These are phyloP conservation scores for Crithidia expoeki DNA, from an alignment of 208 protist genomes.

Conservation along the genomic window DNA sequence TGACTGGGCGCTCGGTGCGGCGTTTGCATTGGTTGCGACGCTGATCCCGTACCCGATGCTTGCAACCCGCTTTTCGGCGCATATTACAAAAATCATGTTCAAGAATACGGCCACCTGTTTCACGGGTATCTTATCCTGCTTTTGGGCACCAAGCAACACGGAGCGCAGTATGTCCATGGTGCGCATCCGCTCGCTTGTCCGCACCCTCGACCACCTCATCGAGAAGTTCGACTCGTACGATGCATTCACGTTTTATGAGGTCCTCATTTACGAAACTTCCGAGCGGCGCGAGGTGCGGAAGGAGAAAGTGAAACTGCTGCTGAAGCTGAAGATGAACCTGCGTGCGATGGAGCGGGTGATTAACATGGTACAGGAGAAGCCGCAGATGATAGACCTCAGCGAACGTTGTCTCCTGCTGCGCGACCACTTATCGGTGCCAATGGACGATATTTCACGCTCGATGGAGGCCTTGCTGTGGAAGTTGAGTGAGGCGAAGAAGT, in stretches of 20 bases:
- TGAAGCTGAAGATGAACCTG: slow-evolving; percentile 72
- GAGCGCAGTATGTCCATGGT: slow-evolving; percentile 81
- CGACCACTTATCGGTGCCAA: slow-evolving; percentile 53
- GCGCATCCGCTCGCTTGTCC: slow-evolving; percentile 58
- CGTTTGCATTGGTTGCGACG: slow-evolving; percentile 56
- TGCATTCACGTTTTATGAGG: slow-evolving; percentile 65
- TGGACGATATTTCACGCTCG: slow-evolving; percentile 55
- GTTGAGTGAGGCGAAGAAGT: slow-evolving; percentile 48
- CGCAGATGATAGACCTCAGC: slow-evolving; percentile 68
- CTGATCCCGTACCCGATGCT: slow-evolving; percentile 75
- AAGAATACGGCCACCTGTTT: slow-evolving; percentile 59
- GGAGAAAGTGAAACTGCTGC: slow-evolving; percentile 60
- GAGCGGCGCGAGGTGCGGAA: slow-evolving; percentile 66
- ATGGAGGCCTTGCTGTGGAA: slow-evolving; percentile 61
- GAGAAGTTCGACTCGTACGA: slow-evolving; percentile 55
- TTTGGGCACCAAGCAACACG: slow-evolving; percentile 73
- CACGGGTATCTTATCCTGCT: slow-evolving; percentile 62
- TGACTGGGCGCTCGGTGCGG: slow-evolving; percentile 63
- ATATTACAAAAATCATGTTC: slow-evolving; percentile 43
- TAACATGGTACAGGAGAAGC: slow-evolving; percentile 71
- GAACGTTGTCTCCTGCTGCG: slow-evolving; percentile 58
- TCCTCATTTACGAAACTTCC: slow-evolving; percentile 70
- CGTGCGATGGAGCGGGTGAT: slow-evolving; percentile 75
- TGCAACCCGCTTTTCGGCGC: slow-evolving; percentile 39
- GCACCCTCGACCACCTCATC: slow-evolving; percentile 59